Conservation (phyloP, 2,329 filamentous ascomycete species). For the Simplicillium aogashimaense region DNA sequence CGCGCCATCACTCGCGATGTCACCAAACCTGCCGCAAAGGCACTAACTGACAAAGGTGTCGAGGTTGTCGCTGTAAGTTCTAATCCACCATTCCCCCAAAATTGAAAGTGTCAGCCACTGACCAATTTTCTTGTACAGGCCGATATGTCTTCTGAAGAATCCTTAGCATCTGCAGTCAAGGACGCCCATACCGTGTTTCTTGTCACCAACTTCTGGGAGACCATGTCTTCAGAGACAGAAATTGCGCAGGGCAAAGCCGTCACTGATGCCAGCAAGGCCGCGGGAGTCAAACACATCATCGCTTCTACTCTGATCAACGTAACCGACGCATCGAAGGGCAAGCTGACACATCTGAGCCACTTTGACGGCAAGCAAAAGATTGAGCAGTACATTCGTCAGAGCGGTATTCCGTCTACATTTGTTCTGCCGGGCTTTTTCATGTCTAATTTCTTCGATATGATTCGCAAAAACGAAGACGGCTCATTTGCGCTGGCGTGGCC, state of each 20-base stretch:
- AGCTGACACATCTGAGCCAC: conserved; percentile 27
- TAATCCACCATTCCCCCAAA: too few species aligned
- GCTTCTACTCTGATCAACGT: conserved; percentile 34
- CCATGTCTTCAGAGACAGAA: conserved; percentile 21
- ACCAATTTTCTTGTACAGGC: conserved; percentile 17
- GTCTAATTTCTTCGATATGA: conserved; percentile 29
- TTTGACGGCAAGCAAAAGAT: conserved; percentile 49
- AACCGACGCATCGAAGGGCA: conserved; percentile 24
- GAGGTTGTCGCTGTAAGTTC: conserved; percentile 28
- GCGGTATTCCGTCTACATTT: conserved; percentile 40
- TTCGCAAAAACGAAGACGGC: conserved; percentile 18
- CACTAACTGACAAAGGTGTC: conserved; percentile 27
- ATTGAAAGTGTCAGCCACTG: too few species aligned
- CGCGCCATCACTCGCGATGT: conserved; percentile 37
- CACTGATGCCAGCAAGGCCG: conserved; percentile 31
- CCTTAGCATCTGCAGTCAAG: conserved; percentile 25
- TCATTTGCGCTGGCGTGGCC: conserved; percentile 18
- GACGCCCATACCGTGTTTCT: conserved; percentile 33
- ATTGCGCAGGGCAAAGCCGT: conserved; percentile 33
- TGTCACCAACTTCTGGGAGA: conserved; percentile 28
- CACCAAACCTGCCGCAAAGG: conserved; percentile 26
- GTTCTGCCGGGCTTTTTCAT: conserved; percentile 44
- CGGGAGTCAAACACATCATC: conserved; percentile 33
- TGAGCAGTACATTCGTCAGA: conserved; percentile 43
- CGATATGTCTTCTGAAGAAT: conserved; percentile 26